These are phyloP conservation scores for Scedosporium apiospermum DNA, from an alignment of 2,329 filamentous ascomycete genomes.

Conservation along the genomic window DNA sequence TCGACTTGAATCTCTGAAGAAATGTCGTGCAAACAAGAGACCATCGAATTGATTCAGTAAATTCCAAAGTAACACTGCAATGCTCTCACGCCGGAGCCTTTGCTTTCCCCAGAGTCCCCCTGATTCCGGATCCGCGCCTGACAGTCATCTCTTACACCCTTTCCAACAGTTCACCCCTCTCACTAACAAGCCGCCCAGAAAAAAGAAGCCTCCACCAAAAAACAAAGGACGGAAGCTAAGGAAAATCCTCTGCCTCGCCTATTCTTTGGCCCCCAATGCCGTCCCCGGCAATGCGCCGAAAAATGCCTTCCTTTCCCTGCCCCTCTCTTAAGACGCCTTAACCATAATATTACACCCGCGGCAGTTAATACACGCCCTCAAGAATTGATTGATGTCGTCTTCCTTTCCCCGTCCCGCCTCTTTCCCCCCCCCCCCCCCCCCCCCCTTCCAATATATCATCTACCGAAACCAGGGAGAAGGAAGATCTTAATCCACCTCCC, in stretches of 20 bases:
- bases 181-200: not conserved
- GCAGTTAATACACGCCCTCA: not conserved
- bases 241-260: not conserved
- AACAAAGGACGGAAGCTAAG: not conserved
- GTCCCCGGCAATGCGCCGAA: not conserved
- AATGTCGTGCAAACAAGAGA: no score
- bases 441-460: not conserved
- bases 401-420: not conserved
- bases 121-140: no score
- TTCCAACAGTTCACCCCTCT: not conserved
- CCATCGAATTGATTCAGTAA: no score
- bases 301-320: not conserved
- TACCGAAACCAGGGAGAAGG: slow-evolving; percentile 1
- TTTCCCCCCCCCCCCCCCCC: not conserved
- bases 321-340: not conserved
- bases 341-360: not conserved
- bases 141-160: not conserved
- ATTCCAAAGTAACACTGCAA: no score
- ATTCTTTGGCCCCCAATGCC: not conserved
- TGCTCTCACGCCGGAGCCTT: no score
- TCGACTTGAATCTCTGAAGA: no score
- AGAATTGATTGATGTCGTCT: not conserved
- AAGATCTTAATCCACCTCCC: not conserved
- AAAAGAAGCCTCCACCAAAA: not conserved
- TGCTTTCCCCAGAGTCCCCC: no score